phyloP scores from a whole-genome alignment of 2,329 filamentous ascomycete genomes.

The Didymella glomerata region DNA sequence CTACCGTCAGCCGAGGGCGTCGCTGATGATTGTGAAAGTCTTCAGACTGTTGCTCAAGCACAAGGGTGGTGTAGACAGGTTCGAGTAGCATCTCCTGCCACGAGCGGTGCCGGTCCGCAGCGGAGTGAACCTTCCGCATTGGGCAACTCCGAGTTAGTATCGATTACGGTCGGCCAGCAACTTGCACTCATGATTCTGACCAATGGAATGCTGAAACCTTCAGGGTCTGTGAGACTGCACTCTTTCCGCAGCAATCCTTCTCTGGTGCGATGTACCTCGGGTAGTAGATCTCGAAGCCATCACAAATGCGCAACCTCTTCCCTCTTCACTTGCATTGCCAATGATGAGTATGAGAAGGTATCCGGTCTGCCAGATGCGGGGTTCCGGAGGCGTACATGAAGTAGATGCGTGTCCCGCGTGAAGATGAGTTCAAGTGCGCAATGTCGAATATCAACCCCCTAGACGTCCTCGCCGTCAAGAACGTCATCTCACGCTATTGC shows the following conservation, averaged over 20 bases:
- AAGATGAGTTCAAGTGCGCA: background rate
- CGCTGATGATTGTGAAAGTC: background rate
- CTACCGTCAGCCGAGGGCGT: background rate
- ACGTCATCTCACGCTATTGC: conserved; percentile 55
- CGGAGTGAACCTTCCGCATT: background rate
- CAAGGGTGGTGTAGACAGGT: background rate
- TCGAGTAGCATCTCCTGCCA: background rate
- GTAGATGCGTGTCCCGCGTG: background rate
- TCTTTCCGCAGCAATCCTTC: background rate
- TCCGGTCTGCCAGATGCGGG: conserved; percentile 8
- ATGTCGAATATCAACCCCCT: conserved; percentile 35
- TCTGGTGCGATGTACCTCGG: background rate
- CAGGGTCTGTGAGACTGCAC: background rate
- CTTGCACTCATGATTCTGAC: too few species aligned
- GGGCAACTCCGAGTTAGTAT: background rate
- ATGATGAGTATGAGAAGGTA: background rate
- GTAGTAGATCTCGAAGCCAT: background rate
- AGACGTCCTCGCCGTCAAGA: conserved; percentile 52
- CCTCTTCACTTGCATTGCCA: background rate
- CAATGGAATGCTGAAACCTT: background rate
- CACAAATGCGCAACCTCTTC: background rate
- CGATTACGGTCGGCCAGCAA: background rate
- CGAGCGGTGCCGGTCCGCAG: too few species aligned
- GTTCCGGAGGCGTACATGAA: conserved; percentile 10
- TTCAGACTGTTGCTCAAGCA: background rate